phyloP scores from a whole-genome alignment of 352 stramenopile species.

The Phytophthora brassicae region DNA sequence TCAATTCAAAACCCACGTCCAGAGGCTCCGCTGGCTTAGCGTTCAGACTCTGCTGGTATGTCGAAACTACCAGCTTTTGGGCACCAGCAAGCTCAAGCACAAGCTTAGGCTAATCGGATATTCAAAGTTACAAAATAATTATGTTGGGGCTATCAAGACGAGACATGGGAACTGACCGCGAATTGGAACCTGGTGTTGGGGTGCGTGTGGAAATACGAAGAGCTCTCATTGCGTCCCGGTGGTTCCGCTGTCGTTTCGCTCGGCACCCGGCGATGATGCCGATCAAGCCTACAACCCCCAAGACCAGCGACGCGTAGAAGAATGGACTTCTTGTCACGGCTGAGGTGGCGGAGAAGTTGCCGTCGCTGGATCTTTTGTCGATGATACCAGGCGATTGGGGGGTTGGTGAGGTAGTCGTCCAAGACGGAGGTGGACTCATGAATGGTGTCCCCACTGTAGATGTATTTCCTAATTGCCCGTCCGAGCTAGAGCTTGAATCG shows the following conservation, averaged over 20 bases:
- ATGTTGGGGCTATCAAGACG: constrained; percentile 12
- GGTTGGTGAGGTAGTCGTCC: not conserved
- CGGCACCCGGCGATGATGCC: constrained; percentile 27
- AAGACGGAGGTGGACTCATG: not conserved
- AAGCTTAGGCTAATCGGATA: no score
- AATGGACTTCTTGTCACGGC: constrained; percentile 37
- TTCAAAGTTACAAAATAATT: constrained; percentile 24
- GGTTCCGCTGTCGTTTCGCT: constrained; percentile 29
- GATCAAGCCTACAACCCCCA: constrained; percentile 29
- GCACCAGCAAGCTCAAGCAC: not conserved
- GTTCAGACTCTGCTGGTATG: constrained; percentile 7
- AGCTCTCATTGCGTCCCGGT: constrained; percentile 19
- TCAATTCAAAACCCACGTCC: constrained; percentile 13
- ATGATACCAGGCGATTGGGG: not conserved
- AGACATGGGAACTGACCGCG: not conserved
- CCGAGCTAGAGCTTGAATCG: not conserved
- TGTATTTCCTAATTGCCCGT: constrained; percentile 1
- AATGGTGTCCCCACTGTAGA: not conserved
- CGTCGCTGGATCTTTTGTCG: constrained; percentile 12
- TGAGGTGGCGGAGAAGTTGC: constrained; percentile 18
- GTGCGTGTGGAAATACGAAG: constrained; percentile 10
- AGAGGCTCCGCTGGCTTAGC: not conserved
- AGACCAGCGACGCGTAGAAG: constrained; percentile 45
- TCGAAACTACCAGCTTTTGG: not conserved
- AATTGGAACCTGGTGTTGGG: not conserved